phyloP scores from a whole-genome alignment of 2,329 filamentous ascomycete species.

The Apiospora phragmitis region DNA sequence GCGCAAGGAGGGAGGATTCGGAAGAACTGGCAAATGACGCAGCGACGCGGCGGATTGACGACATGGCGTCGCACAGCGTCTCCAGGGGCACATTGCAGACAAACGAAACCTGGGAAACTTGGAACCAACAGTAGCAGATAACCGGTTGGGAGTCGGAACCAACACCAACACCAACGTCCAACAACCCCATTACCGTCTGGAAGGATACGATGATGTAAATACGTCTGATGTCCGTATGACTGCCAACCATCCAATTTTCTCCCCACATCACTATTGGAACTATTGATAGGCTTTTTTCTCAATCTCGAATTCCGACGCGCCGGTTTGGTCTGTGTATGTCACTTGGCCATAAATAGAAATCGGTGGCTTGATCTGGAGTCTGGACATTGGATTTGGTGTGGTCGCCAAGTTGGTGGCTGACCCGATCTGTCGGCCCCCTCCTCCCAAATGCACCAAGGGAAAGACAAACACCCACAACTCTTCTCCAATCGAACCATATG shows the following conservation, averaged over 20 bases:
- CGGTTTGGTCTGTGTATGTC: background rate
- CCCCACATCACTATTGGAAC: slow-evolving; percentile 4
- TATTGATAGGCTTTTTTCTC: background rate
- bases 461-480: background rate
- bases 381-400: background rate
- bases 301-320: background rate
- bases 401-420: slow-evolving; percentile 1
- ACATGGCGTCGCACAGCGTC: background rate
- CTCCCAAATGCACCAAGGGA: background rate
- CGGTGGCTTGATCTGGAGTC: background rate
- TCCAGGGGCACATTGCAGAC: background rate
- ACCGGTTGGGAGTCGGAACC: background rate
- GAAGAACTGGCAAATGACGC: background rate
- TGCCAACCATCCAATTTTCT: background rate
- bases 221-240: background rate
- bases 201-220: background rate
- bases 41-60: background rate
- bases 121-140: background rate
- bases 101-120: background rate
- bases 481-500: background rate
- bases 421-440: background rate
- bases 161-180: background rate
- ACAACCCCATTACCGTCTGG: background rate
- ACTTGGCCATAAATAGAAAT: background rate
- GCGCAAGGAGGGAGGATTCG: background rate